Percentiles rank a stretch among this genome's conserved stretches.
Evolutionary conservation across 176 grass and related monocot species (phyloP).

Genomic region (Bolboschoenus planiculmis): DNA sequence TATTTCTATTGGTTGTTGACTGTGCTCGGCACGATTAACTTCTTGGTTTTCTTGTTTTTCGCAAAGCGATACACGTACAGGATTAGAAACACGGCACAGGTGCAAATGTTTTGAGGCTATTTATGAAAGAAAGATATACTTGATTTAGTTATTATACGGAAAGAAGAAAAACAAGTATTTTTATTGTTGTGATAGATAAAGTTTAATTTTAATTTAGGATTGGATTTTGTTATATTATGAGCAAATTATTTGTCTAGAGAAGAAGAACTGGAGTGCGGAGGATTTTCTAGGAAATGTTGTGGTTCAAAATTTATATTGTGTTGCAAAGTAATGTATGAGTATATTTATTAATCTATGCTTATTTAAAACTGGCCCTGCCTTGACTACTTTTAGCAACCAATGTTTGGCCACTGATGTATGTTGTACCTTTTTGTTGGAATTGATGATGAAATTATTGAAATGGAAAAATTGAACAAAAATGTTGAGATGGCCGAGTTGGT

Average conservation of each 20-base stretch:
- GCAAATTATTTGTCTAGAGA: background rate
- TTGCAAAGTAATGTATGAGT: background rate
- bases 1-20: conserved; percentile 82
- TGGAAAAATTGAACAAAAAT: background rate
- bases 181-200: background rate
- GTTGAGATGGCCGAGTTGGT: conserved; percentile 38
- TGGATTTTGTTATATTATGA: background rate
- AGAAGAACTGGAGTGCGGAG: background rate
- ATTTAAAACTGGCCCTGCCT: too few species aligned
- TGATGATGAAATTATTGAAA: too few species aligned
- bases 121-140: background rate
- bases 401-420: too few species aligned
- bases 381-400: too few species aligned
- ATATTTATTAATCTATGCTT: background rate
- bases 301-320: background rate
- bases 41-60: conserved; percentile 54
- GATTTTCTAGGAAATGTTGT: background rate
- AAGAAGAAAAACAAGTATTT: background rate
- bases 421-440: too few species aligned
- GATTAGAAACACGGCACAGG: background rate
- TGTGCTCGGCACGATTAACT: conserved; percentile 58
- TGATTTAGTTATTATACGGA: background rate
- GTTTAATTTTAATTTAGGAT: background rate
- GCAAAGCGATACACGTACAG: conserved; percentile 71
- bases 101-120: conserved; percentile 2